Evolutionary conservation across 257 asterid genomes (phyloP), one percentile per base, ranked within the genome.

Genomic region (Echium plantagineum): DNA sequence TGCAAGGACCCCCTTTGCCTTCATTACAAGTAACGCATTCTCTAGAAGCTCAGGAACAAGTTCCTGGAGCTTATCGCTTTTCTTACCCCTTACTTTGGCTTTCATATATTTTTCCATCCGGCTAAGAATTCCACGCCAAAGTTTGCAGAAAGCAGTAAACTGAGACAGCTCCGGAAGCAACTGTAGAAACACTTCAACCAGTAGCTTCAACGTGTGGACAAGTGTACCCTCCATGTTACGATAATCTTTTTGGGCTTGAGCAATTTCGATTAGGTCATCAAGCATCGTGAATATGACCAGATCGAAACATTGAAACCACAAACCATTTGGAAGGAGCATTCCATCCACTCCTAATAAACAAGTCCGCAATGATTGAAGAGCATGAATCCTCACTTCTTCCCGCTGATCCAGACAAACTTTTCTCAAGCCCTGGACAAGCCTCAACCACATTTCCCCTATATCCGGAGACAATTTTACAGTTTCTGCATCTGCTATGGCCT

Each of bases 351-450:
- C 95, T 6, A 85, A 79, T 71, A 87, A 72, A 73, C 96, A 90
- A 72, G 59, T 72, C 60, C 85, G 94, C 35, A 90, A 65, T 20
- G 96, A 85, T 21, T 74, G 60, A 66, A 87, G 85, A 54, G 96
- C 86, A n/a, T 90, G 96, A 75, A 81, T 90, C 70, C 97, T 74
- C 49, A 90, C 96, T 75, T 90, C 97, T 73, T 87, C 96, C 62
- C 97, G 77, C 77, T 90, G 97, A 61, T 90, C 96, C 70, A 90
- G 74, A 80, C 97, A 90, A 32, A 90, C 95, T 70, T 90, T 90
- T 68, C 95, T 77, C 73, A 90, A 65, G 20, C 83, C 95, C 86
- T 90, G 97, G 28, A 77, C 85, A 58, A 90, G 96, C 84, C 83
- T 80, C 77, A 87, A 74, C 97, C 97, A 90, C 96, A 90, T 87